Conservation (phyloP, 345 rosid genomes). For the Bruguiera gymnorhiza region DNA sequence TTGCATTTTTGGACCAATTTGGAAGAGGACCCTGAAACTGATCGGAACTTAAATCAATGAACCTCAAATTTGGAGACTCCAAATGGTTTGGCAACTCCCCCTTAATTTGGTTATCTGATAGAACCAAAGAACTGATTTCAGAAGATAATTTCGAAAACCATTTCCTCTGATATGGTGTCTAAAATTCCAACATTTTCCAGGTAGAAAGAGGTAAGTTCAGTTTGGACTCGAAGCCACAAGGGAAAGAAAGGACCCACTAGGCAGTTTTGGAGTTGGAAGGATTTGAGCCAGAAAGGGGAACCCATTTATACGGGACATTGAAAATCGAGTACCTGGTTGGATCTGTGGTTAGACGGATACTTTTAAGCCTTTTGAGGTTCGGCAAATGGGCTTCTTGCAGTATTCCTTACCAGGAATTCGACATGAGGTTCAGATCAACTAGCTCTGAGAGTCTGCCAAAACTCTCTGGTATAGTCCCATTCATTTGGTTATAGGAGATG, state of each 20-base stretch:
- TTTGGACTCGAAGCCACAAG: conserved; percentile 16
- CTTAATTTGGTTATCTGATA: conserved; percentile 13
- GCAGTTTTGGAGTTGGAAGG: conserved; percentile 11
- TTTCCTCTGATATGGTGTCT: conserved; percentile 12
- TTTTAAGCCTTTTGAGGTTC: conserved; percentile 20
- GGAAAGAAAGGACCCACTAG: conserved; percentile 15
- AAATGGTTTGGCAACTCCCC: conserved; percentile 17
- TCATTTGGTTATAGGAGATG: conserved; percentile 16
- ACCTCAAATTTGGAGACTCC: background rate
- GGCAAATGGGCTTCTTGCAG: conserved; percentile 12
- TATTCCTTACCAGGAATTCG: conserved; percentile 20
- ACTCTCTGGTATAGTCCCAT: conserved; percentile 20
- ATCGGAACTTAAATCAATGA: conserved; percentile 31
- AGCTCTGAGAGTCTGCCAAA: conserved; percentile 14
- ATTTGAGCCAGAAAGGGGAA: conserved; percentile 16
- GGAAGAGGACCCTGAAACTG: conserved; percentile 50
- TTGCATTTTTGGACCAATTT: conserved; percentile 46
- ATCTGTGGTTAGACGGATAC: background rate
- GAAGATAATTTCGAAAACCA: conserved; percentile 23
- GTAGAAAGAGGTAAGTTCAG: background rate
- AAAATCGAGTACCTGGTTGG: background rate
- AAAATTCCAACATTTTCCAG: conserved; percentile 17
- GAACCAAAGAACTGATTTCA: background rate
- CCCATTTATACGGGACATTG: conserved; percentile 8
- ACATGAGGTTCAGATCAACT: conserved; percentile 15